Base-by-base conservation (phyloP, 2,329 filamentous ascomycete genomes). In the Curvularia lunata region DNA sequence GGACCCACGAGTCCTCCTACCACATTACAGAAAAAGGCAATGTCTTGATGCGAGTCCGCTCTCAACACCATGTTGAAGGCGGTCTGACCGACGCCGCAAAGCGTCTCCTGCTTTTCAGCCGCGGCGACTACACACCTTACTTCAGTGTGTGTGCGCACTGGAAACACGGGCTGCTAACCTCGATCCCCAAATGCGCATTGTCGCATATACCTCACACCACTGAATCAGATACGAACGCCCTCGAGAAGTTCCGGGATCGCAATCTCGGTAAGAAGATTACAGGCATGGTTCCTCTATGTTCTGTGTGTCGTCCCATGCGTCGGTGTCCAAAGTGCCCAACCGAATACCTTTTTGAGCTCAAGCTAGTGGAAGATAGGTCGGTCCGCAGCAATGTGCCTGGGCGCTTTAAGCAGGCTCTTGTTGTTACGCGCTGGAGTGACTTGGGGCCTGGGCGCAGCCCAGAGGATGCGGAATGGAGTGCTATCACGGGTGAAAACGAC, bases 101-200 rank as follows among this genome's bases (percentile, higher is more conserved):
- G 63, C 82, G 86, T 1, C 76, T 86, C 53, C 77, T 88, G 2
- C 79, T 88, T 1, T 88, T 85, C 73, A 84, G 81, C 28, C 80
- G 83, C 56, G 82, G 85, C 50, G 85, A 88, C 65, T 88, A 86
- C 72, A 82, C 78, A 52, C 86, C 86, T 0, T 88, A 84, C 69
- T 88, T 88, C 73, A 86, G 83, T 10, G 83, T 82, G 1, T 88
- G 86, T 63, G 80, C 84, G 1, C 86, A 88, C 69, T 88, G 86
- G 86, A 79, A 81, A 18, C 83, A 88, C 59, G 86, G 86, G 18
- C 78, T 85, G 34, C 75, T 88, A 16, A 87, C 86, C 78, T 79
- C 82, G 16, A 75, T 84, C 32, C 85, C 84, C 64, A 88, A 88
- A 74, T 88, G 86, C 67, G 85, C 85, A 3, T 75, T 88, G 10